A percentile compares a stretch with the other conserved stretches of the same genome.
Conservation (phyloP, 1,284 basidiomycete species). For the Earliella scabrosa region DNA sequence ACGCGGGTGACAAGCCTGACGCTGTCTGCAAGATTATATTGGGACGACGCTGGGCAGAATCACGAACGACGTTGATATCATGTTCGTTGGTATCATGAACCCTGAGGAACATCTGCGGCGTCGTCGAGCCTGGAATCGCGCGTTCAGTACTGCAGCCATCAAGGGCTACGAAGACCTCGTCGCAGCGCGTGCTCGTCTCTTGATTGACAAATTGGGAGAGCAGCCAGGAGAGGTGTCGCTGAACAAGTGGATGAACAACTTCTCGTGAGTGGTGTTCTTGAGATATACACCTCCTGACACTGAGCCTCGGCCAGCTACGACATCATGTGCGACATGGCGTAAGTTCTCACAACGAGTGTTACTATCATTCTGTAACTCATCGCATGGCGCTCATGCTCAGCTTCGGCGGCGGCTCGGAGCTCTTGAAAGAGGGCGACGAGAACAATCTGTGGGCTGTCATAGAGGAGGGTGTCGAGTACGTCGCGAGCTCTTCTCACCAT, state of each 20-base stretch:
- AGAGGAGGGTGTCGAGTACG: conserved; percentile 18
- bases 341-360: not conserved
- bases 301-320: conserved; percentile 24
- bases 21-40: not conserved
- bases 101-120: conserved; percentile 21
- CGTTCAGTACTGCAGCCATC: conserved; percentile 25
- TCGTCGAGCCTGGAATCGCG: conserved; percentile 28
- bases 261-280: conserved; percentile 22
- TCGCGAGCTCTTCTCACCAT: too few species aligned
- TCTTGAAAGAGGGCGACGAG: conserved; percentile 22
- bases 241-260: conserved; percentile 18
- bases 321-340: conserved; percentile 36
- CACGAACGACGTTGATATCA: not conserved
- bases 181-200: conserved; percentile 16
- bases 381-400: too few species aligned
- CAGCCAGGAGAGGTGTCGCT: conserved; percentile 22
- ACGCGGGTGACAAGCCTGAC: too few species aligned
- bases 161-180: conserved; percentile 26
- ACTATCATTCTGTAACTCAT: not conserved
- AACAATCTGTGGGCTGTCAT: conserved; percentile 17
- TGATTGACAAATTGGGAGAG: conserved; percentile 15
- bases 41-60: not conserved
- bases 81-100: not conserved
- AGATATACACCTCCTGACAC: too few species aligned
- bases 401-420: conserved; percentile 30